Conservation (phyloP, 306 rosid species). For the Gynostemma pentaphyllum region DNA sequence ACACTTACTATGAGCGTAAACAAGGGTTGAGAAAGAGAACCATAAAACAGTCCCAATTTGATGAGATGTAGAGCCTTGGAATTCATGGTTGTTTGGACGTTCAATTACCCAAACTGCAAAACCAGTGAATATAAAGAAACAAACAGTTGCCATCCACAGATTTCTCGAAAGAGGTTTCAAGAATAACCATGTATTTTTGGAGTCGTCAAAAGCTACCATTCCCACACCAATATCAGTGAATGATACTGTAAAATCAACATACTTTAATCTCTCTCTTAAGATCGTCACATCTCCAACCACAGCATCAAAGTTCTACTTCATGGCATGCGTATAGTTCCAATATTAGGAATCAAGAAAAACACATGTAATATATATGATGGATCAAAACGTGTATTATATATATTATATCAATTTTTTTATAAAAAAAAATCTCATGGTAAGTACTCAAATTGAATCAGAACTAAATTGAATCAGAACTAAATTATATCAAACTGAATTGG, state of each 20-base stretch:
- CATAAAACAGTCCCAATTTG: slow-evolving; percentile 5
- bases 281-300: background rate
- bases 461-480: no score
- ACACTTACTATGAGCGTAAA: slow-evolving; percentile 15
- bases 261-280: background rate
- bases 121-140: slow-evolving; percentile 10
- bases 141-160: slow-evolving; percentile 10
- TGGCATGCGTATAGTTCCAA: no score
- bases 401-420: no score
- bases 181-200: slow-evolving; percentile 8
- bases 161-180: background rate
- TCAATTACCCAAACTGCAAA: slow-evolving; percentile 10
- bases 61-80: background rate
- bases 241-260: background rate
- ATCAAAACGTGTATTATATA: no score
- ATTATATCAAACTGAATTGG: no score
- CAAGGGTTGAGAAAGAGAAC: no score
- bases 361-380: no score
- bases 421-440: no score
- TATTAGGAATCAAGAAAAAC: no score
- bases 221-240: background rate
- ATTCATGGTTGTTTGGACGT: background rate
- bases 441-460: no score
- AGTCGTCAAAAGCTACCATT: no score
- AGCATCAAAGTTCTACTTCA: background rate